A percentile compares a stretch with the other conserved stretches of the same genome.
phyloP scores from a whole-genome alignment of 495 filamentous ascomycete genomes.

The Poronia punctata region DNA sequence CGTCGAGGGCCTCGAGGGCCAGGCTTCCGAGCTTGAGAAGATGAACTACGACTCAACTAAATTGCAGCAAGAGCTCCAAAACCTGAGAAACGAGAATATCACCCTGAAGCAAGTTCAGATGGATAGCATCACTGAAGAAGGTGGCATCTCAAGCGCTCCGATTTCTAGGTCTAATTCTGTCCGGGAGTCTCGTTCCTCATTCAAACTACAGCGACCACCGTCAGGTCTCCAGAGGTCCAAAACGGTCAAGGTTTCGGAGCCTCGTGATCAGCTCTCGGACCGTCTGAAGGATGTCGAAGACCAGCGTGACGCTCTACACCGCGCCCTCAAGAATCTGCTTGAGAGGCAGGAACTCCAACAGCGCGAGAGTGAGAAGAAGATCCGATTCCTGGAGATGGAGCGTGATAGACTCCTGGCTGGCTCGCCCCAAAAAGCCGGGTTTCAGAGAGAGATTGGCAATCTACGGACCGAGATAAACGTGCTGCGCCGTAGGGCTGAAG shows the following conservation, averaged over 20 bases:
- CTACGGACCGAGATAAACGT: conserved; percentile 79
- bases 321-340: conserved; percentile 77
- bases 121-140: conserved; percentile 24
- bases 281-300: conserved; percentile 86
- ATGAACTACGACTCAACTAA: conserved; percentile 67
- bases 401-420: conserved; percentile 62
- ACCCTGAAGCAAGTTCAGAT: conserved; percentile 27
- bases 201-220: conserved; percentile 26
- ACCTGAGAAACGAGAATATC: conserved; percentile 60
- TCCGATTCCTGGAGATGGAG: conserved; percentile 69
- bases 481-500: conserved; percentile 82
- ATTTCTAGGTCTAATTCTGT: conserved; percentile 41
- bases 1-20: conserved; percentile 69
- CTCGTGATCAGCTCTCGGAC: conserved; percentile 66
- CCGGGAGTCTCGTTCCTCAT: conserved; percentile 23
- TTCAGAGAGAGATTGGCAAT: conserved; percentile 70
- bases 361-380: conserved; percentile 69
- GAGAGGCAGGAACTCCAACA: conserved; percentile 77
- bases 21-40: conserved; percentile 58
- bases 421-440: conserved; percentile 67
- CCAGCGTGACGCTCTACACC: conserved; percentile 88
- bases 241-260: conserved; percentile 54
- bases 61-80: conserved; percentile 73
- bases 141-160: conserved; percentile 14
- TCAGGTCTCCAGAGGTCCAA: conserved; percentile 51